Base-by-base conservation (phyloP, 129 eudicot genomes). In the Saussurea involucrata region DNA sequence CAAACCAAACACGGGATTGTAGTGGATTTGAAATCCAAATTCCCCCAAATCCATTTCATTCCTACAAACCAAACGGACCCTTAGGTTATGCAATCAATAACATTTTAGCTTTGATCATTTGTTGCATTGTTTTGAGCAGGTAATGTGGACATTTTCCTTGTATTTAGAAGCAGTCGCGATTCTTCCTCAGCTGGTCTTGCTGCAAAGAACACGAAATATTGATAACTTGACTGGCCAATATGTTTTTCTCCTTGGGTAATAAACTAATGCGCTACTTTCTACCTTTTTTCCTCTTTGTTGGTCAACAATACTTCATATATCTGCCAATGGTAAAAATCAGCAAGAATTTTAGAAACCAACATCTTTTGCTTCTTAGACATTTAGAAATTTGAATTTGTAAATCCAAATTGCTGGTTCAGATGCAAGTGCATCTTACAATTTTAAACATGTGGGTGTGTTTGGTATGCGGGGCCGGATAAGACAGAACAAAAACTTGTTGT, bases 171-270 rank as follows among this genome's bases (percentile, higher is more conserved):
- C 98, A 63, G 92, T 93, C 17, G 97, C 98, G 31, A 93, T 93
- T 71, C 94, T 93, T 87, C 98, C 98, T 71, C 98, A 93, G 88
- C 85, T 93, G 69, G 92, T 93, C 46, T 83, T 93, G 87, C 84
- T 93, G 88, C 98, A 93, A 85, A 90, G 98, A 81, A 90, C 96
- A 49, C 83, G 95, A 80, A 93, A 93, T 78, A 90, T 93, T 46
- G 98, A 93, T 87, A 93, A 93, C 78, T 81, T 93, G 86, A 93
- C 98, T 7, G 98, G 98, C 21, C 97, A 93, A 88, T 93, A 93
- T 63, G 92, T 93, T 69, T 85, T 90, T 71, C 88, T 93, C 64
- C 92, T 93, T 32, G 98, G 98, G 98, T 93, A 88, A 83, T 78
- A 44, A 66, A 17, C 68, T 33, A 31, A 31, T 68, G 22, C 65